Base-by-base conservation (phyloP, 805 yeast species). In the Kodamaea jinghongensis region DNA sequence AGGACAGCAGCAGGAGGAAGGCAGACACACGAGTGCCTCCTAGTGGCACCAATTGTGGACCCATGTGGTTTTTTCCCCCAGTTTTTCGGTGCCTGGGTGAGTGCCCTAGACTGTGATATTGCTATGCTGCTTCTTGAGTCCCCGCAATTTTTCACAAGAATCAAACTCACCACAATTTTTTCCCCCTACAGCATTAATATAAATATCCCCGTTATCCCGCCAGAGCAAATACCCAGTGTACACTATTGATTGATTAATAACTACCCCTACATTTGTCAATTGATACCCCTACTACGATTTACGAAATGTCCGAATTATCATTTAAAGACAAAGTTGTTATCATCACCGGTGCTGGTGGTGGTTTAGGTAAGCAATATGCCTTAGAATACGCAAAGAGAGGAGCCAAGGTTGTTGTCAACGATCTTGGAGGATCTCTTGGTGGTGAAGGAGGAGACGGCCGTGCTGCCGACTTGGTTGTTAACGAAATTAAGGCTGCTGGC, bases 311-410 rank as follows among this genome's bases (percentile, higher is more conserved):
- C 12, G 50, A 56, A 55, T 51, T 63, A 46, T 61, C 70, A 27
- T 87, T 83, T 56, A 83, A 86, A 54, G 88, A 81, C 52, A 83
- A 85, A 61, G 97, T 91, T 31, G 97, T 91, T 25, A 80, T 91
- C 42, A 81, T 91, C 59, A 91, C 97, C 36, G 99, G 99, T 25
- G 93, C 97, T 34, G 99, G 99, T 48, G 98, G 97, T 51, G 99
- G 98, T 13, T 75, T 91, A 32, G 99, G 99, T 16, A 85, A 76
- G 54, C 80, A 80, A 35, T 91, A 91, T 63, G 95, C 96, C 4
- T 67, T 88, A 23, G 88, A 84, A 51, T 91, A 75, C 64, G 98
- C 95, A 31, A 70, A 79, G 43, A 75, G 96, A 50, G 98, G 98
- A 26, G 99, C 97, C 45, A 83, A 83, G 53, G 96, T 91, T 27